Percentiles rank a stretch among this genome's conserved stretches.
These are phyloP conservation scores for Pseudogymnoascus pannorum DNA, from an alignment of 2,329 filamentous ascomycete genomes.

Conservation along the genomic window DNA sequence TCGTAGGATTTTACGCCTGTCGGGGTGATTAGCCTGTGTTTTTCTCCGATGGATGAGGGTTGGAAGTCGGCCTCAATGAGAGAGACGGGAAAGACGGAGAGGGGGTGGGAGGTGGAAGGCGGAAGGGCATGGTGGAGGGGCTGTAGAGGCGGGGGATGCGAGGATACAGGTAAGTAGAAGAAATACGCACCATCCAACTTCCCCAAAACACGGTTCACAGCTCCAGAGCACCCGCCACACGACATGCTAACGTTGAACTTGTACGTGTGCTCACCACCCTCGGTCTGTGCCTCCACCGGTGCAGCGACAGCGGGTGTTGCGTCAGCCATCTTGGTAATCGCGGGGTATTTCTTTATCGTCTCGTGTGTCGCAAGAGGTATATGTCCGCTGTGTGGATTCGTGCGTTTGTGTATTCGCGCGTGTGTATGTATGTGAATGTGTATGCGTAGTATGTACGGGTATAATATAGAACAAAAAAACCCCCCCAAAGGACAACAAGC, in stretches of 20 bases:
- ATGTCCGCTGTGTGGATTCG: no score
- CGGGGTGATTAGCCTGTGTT: neutral
- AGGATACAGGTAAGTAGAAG: neutral
- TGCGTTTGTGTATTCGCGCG: no score
- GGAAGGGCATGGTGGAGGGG: no score
- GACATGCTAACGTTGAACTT: constrained; percentile 92
- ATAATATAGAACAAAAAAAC: neutral
- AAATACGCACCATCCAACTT: constrained; percentile 72
- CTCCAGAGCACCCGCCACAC: constrained; percentile 94
- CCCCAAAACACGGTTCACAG: constrained; percentile 83
- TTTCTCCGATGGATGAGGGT: neutral
- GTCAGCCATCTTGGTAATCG: neutral
- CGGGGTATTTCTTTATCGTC: neutral
- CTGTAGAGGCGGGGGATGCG: no score
- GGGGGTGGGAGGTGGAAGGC: constrained; percentile 8
- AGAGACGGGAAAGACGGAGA: neutral
- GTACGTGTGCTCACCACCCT: constrained; percentile 60
- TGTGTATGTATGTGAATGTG: neutral
- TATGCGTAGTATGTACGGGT: neutral
- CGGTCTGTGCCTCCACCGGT: neutral
- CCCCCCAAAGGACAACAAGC: neutral
- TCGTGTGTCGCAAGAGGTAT: neutral
- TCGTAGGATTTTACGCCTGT: constrained; percentile 80
- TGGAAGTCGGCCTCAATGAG: neutral
- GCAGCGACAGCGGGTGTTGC: neutral